A percentile compares a stretch with the other conserved stretches of the same genome.
phyloP scores from a whole-genome alignment of 805 yeast species.

The Ogataea corticis region DNA sequence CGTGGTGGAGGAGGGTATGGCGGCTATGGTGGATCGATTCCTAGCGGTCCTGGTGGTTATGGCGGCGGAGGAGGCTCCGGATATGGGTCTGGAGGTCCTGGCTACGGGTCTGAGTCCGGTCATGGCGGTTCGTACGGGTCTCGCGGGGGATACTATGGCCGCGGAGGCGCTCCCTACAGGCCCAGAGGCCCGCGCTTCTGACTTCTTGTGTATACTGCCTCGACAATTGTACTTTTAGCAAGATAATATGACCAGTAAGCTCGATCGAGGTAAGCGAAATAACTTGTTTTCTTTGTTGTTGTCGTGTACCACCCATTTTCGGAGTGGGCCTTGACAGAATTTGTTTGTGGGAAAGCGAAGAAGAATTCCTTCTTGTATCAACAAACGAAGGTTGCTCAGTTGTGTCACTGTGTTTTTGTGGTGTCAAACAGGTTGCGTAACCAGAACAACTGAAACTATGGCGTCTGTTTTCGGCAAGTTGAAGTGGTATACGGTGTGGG shows the following conservation, averaged over 20 bases:
- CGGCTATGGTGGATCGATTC: background rate
- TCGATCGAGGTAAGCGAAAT: too few species aligned
- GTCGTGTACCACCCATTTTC: conserved; percentile 4
- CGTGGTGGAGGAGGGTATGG: background rate
- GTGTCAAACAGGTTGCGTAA: background rate
- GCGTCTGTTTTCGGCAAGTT: conserved; percentile 14
- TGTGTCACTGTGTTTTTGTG: background rate
- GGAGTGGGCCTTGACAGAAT: conserved; percentile 2
- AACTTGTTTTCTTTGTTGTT: background rate
- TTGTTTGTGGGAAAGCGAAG: background rate
- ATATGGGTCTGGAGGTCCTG: conserved; percentile 7
- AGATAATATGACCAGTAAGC: too few species aligned
- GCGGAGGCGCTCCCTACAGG: conserved; percentile 7
- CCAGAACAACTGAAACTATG: conserved; percentile 1
- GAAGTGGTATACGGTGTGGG: conserved; percentile 20
- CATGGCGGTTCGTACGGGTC: conserved; percentile 3
- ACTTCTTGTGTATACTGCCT: too few species aligned
- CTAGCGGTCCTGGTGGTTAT: conserved; percentile 4
- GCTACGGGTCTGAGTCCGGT: background rate
- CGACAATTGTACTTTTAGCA: too few species aligned
- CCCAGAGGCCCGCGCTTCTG: conserved; percentile 10
- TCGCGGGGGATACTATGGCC: conserved; percentile 9
- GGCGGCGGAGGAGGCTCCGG: conserved; percentile 13
- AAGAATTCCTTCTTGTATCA: background rate
- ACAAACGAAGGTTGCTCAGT: conserved; percentile 1